A percentile compares a stretch with the other conserved stretches of the same genome.
Evolutionary conservation across 441 rosid genomes (phyloP).

Genomic region (Pelargonium citronellum): DNA sequence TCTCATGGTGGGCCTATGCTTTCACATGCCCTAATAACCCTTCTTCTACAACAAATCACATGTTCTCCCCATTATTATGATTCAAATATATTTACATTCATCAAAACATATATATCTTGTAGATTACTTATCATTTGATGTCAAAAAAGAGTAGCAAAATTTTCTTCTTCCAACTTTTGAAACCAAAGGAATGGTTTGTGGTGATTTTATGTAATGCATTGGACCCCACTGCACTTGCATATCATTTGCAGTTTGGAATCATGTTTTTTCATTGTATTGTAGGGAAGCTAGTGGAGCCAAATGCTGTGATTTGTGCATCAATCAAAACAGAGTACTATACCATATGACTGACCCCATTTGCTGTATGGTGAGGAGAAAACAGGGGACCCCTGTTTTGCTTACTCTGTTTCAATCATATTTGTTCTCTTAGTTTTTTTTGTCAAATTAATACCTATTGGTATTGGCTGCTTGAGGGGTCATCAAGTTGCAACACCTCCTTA

Average conservation of each 20-base stretch:
- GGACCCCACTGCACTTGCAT: not conserved
- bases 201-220: not conserved
- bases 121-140: not conserved
- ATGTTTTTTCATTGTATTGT: too few species aligned
- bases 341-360: not conserved
- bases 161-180: not conserved
- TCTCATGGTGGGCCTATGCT: slow-evolving; percentile 31
- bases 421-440: too few species aligned
- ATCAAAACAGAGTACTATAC: not conserved
- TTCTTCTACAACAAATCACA: slow-evolving; percentile 41
- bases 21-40: slow-evolving; percentile 45
- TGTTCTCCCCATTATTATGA: slow-evolving; percentile 20
- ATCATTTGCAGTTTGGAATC: too few species aligned
- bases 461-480: too few species aligned
- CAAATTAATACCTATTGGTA: too few species aligned
- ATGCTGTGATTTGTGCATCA: not conserved
- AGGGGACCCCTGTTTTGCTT: not conserved
- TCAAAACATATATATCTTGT: slow-evolving; percentile 22
- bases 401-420: too few species aligned
- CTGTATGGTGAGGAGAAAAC: not conserved
- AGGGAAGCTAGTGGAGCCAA: not conserved
- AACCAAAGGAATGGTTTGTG: not conserved
- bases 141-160: not conserved
- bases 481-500: too few species aligned
- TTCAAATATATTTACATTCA: too few species aligned